Conservation (phyloP, 768 basidiomycete species). For the Agaricus sinodeliciosus region DNA sequence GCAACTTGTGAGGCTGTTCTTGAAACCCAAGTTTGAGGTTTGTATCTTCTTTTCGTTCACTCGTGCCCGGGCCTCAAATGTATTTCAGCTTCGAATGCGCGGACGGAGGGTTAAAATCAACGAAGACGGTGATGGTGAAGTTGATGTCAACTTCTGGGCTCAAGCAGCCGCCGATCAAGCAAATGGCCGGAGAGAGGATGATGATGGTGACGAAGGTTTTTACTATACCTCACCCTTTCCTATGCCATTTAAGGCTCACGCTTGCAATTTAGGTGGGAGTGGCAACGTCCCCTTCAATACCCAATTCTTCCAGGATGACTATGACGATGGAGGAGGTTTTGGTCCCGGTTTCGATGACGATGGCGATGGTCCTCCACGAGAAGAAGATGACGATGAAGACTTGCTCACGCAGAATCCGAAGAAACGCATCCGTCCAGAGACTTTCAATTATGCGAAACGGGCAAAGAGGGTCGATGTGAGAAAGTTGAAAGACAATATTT, state of each 20-base stretch:
- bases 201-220: slow-evolving; percentile 59
- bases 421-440: slow-evolving; percentile 77
- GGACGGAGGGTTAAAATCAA: slow-evolving; percentile 56
- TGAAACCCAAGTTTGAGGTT: slow-evolving; percentile 95
- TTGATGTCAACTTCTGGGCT: slow-evolving; percentile 97
- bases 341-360: slow-evolving; percentile 45
- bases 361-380: slow-evolving; percentile 29
- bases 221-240: neutral
- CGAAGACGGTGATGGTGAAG: slow-evolving; percentile 72
- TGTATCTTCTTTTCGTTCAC: slow-evolving; percentile 20
- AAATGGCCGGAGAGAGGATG: slow-evolving; percentile 29
- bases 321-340: slow-evolving; percentile 72
- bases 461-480: slow-evolving; percentile 97
- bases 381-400: slow-evolving; percentile 59
- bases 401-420: slow-evolving; percentile 73
- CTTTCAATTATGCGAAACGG: slow-evolving; percentile 89
- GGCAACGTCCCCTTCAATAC: slow-evolving; percentile 81
- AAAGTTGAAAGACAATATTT: slow-evolving; percentile 96
- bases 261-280: slow-evolving; percentile 31
- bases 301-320: slow-evolving; percentile 94
- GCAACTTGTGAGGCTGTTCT: slow-evolving; percentile 85
- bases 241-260: neutral
- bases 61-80: slow-evolving; percentile 3
- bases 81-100: slow-evolving; percentile 77
- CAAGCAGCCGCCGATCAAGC: slow-evolving; percentile 85